Conservation (phyloP, 2,329 filamentous ascomycete genomes). For the Fusarium marasasianum region DNA sequence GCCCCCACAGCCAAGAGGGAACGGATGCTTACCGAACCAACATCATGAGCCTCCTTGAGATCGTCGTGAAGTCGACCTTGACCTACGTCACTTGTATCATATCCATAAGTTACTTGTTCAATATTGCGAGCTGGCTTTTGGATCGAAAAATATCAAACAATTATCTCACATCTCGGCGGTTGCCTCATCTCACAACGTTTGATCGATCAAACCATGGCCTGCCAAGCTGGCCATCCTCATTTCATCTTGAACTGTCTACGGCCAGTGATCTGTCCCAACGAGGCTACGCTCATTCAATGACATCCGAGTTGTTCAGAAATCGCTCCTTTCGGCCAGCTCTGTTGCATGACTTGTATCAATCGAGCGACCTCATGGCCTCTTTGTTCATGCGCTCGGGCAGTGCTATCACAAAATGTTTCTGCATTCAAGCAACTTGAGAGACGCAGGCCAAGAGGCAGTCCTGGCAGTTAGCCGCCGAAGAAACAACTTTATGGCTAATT, state of each 20-base stretch:
- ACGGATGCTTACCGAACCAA: neutral
- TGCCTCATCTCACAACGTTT: conserved; percentile 18
- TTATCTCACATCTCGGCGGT: conserved; percentile 4
- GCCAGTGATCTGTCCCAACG: conserved; percentile 9
- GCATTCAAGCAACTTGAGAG: conserved; percentile 7
- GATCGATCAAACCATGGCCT: conserved; percentile 30
- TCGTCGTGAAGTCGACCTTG: neutral
- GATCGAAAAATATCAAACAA: neutral
- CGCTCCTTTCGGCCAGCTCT: conserved; percentile 22
- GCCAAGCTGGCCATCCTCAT: conserved; percentile 7
- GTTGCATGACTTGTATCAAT: conserved; percentile 42
- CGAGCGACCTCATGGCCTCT: conserved; percentile 30
- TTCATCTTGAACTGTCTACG: conserved; percentile 9
- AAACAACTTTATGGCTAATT: conserved; percentile 32
- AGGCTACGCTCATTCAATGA: conserved; percentile 5
- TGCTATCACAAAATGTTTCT: conserved; percentile 37
- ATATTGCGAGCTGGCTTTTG: neutral
- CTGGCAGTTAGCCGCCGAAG: conserved; percentile 40
- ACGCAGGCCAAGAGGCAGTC: conserved; percentile 28
- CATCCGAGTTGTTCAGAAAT: conserved; percentile 20
- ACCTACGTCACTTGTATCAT: neutral
- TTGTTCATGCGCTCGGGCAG: conserved; percentile 35
- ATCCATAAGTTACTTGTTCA: neutral
- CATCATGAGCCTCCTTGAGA: neutral
- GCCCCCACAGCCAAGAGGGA: neutral